These are phyloP conservation scores for Penicillium parvum DNA, from an alignment of 495 filamentous ascomycete genomes.

Conservation along the genomic window DNA sequence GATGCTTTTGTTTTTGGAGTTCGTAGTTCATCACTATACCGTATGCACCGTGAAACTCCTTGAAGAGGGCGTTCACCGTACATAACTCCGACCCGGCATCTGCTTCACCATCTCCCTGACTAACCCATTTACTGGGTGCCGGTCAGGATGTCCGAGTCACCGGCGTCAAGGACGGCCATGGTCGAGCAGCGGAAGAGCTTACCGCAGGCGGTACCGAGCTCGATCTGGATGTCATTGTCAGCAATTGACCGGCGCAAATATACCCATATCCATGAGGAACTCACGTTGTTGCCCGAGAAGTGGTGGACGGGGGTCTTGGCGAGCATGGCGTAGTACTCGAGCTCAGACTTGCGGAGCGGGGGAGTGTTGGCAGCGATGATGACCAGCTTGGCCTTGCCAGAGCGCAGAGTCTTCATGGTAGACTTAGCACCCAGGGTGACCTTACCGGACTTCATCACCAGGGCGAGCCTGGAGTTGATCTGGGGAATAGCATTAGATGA, in stretches of 20 bases:
- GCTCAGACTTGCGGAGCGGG: slow-evolving; percentile 87
- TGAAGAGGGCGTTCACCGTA: slow-evolving; percentile 5
- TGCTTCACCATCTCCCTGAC: background rate
- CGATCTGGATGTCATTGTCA: slow-evolving; percentile 62
- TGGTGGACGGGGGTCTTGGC: slow-evolving; percentile 93
- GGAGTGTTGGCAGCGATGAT: slow-evolving; percentile 90
- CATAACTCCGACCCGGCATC: slow-evolving; percentile 5
- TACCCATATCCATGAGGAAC: slow-evolving; percentile 22
- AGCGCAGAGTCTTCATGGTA: slow-evolving; percentile 88
- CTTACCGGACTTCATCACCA: slow-evolving; percentile 96
- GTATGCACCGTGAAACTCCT: slow-evolving; percentile 3
- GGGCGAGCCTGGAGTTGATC: slow-evolving; percentile 80
- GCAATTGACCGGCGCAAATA: slow-evolving; percentile 52
- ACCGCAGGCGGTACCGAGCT: slow-evolving; percentile 89
- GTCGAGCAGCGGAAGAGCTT: slow-evolving; percentile 79
- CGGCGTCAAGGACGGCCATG: slow-evolving; percentile 92
- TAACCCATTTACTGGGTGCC: slow-evolving; percentile 15
- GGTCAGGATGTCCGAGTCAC: slow-evolving; percentile 92
- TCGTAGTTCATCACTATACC: slow-evolving; percentile 8
- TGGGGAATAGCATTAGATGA: slow-evolving; percentile 7
- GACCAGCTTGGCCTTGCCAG: slow-evolving; percentile 57
- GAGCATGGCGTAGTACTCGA: slow-evolving; percentile 89
- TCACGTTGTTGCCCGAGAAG: slow-evolving; percentile 96
- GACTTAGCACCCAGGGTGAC: slow-evolving; percentile 89
- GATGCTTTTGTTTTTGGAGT: slow-evolving; percentile 7